phyloP scores from a whole-genome alignment of 2,329 filamentous ascomycete species.

The Orbilia javanica region DNA sequence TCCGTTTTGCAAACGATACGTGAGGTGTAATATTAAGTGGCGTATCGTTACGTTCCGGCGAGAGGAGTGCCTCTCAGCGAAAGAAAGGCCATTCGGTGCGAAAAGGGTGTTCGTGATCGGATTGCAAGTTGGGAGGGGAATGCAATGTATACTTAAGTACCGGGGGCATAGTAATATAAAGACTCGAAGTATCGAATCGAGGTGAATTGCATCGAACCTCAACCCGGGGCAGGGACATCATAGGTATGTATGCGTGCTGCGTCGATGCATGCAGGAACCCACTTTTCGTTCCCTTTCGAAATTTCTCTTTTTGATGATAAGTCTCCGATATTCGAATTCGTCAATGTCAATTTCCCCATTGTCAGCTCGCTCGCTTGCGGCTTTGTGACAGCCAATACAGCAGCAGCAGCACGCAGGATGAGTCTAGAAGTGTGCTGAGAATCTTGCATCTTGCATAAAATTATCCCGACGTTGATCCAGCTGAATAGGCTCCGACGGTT shows the following conservation, averaged over 20 bases:
- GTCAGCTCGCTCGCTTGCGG: constrained; percentile 24
- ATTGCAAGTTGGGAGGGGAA: not conserved
- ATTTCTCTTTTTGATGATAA: not conserved
- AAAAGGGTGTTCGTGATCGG: constrained; percentile 15
- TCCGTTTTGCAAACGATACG: constrained; percentile 50
- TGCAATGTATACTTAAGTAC: not conserved
- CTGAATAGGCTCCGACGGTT: constrained; percentile 43
- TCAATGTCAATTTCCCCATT: constrained; percentile 36
- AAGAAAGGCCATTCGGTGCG: constrained; percentile 5
- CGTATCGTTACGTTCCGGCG: constrained; percentile 42
- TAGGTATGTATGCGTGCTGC: too few species aligned
- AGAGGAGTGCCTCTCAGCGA: constrained; percentile 25
- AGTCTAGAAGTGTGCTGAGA: constrained; percentile 33
- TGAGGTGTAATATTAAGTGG: constrained; percentile 51
- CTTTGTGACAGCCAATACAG: constrained; percentile 4
- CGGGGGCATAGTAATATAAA: too few species aligned
- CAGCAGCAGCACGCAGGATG: too few species aligned
- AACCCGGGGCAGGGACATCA: too few species aligned
- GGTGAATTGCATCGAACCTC: not conserved
- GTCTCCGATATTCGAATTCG: constrained; percentile 5
- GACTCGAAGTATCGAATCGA: not conserved
- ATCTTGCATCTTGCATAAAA: constrained; percentile 49
- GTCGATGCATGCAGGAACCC: constrained; percentile 8
- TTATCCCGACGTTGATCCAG: constrained; percentile 53
- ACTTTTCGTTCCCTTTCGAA: too few species aligned